Evolutionary conservation across 2,329 filamentous ascomycete genomes (phyloP), one percentile per base, ranked within the genome.

Genomic region (Fusarium verrucosum): DNA sequence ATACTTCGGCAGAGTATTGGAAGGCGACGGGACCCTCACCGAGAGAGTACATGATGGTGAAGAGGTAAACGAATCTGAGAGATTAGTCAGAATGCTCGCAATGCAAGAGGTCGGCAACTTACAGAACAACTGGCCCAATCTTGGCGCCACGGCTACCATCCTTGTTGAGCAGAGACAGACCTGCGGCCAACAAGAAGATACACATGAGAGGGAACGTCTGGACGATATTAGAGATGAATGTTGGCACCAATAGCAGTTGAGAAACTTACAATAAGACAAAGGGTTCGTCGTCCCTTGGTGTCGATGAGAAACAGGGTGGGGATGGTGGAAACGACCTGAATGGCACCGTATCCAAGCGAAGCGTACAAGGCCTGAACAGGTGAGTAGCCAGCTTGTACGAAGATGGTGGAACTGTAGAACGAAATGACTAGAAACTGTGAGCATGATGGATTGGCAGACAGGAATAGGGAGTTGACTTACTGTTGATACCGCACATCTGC

Each of bases 401-500:
- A 65, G 28, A 65, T 65, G 5, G 44, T 62, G 0, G 62, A 65
- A 4, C 62, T 65, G n/a, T 65, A 65, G 50, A 65, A 65, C 0
- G 62, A 65, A 8, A 76, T 75, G 19, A 75, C 70, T 72, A 4
- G 2, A 14, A 0, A 1, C 0, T 10, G n/a, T 70, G 22, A 67
- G 46, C 1, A 2, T 1, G 0, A 2, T 10, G 4, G 7, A 20
- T 0, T 4, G 0, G 4, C 1, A 10, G 0, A 4, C 9, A 2
- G 10, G 10, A 1, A 3, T 4, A 19, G n/a, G n/a, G n/a, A n/a
- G 19, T 17, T 0, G 35, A 60, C 63, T 54, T 51, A 69, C 70
- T 72, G 51, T 70, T 70, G 51, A 72, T 72, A 13, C 69, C 70
- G 10, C 58, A 73, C 66, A 75, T 75, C 75, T 90, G 87, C 74